Conservation (phyloP, 2,329 filamentous ascomycete species). For the Venturiaceae sp. region DNA sequence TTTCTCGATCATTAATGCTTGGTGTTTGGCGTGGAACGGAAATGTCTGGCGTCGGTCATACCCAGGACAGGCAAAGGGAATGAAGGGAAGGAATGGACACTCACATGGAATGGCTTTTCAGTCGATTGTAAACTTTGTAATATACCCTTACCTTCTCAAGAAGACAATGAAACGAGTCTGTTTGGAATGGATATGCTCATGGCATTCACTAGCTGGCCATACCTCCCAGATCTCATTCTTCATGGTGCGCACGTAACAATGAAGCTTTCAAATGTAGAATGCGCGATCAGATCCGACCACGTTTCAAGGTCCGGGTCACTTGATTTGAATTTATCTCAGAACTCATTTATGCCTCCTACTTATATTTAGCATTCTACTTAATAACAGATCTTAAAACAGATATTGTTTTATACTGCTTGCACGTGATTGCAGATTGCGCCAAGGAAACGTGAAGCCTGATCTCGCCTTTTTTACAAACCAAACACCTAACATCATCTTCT, state of each 20-base stretch:
- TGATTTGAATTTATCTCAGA: not conserved
- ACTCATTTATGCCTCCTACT: too few relatives aligned
- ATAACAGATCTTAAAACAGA: too few relatives aligned
- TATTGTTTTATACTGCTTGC: too few relatives aligned
- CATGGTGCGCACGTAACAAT: too few relatives aligned
- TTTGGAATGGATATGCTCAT: too few relatives aligned
- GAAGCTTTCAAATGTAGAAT: too few relatives aligned
- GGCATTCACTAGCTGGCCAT: too few relatives aligned
- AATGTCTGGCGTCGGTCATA: not conserved
- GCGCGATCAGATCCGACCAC: not conserved
- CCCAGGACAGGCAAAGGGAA: not conserved
- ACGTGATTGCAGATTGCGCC: too few relatives aligned
- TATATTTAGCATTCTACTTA: too few relatives aligned
- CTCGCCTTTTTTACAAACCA: not conserved
- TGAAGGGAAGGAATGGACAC: not conserved
- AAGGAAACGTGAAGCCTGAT: too few relatives aligned
- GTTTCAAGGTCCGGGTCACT: not conserved
- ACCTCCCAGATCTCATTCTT: not conserved
- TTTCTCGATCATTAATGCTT: not conserved
- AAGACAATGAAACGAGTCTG: not conserved
- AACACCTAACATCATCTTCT: not conserved
- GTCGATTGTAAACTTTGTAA: not conserved
- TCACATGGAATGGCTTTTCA: not conserved
- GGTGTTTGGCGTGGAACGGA: not conserved
- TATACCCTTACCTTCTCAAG: not conserved